These are phyloP conservation scores for Cerioporus squamosus DNA, from an alignment of 1,284 basidiomycete species.

Conservation along the genomic window DNA sequence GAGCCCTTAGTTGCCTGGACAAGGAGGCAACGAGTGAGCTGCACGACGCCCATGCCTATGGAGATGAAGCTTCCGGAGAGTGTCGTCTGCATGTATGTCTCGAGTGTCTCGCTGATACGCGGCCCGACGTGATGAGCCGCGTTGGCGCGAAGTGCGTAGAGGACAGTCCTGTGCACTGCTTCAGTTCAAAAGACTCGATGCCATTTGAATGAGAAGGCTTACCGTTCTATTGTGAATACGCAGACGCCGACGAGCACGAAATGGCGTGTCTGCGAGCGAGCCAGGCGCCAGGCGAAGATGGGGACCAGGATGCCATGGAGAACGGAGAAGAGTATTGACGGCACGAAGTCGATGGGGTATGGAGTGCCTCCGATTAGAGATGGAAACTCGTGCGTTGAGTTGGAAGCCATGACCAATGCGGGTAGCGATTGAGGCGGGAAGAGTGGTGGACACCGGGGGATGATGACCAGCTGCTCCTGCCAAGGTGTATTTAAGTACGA, in stretches of 20 bases:
- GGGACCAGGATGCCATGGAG: constrained; percentile 20
- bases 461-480: too few species aligned
- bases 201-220: not conserved
- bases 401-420: too few species aligned
- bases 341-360: constrained; percentile 2
- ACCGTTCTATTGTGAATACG: constrained; percentile 25
- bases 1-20: constrained; percentile 40
- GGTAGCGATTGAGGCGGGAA: too few species aligned
- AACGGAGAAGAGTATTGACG: constrained; percentile 11
- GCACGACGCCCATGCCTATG: not conserved
- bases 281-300: constrained; percentile 17
- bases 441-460: too few species aligned
- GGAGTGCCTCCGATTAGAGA: constrained; percentile 4
- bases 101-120: constrained; percentile 27
- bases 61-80: constrained; percentile 26
- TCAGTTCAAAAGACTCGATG: not conserved
- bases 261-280: constrained; percentile 14
- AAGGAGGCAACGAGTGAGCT: constrained; percentile 4
- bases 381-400: too few species aligned
- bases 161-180: constrained; percentile 7
- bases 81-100: constrained; percentile 37
- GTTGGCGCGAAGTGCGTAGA: constrained; percentile 36
- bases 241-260: constrained; percentile 16
- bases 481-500: too few species aligned
- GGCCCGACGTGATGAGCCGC: constrained; percentile 27